Evolutionary conservation across 352 stramenopile species (phyloP).

Genomic region (Phytophthora nicotianae): DNA sequence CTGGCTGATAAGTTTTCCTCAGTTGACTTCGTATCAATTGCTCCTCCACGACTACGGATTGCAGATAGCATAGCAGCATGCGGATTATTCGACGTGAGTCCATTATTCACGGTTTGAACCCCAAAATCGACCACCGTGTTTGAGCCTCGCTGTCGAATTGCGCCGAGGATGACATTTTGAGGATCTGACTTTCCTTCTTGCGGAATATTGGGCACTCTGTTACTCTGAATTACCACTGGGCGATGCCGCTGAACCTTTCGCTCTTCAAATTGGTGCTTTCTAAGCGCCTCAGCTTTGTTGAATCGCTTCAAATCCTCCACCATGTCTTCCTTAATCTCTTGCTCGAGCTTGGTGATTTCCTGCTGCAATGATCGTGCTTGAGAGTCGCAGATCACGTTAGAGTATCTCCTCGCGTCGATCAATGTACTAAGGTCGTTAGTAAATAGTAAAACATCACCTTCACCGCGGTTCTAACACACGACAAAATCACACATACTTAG

Average conservation of each 20-base stretch:
- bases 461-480: conserved; percentile 62
- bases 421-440: conserved; percentile 64
- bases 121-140: background rate
- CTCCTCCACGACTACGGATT: conserved; percentile 17
- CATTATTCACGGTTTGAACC: background rate
- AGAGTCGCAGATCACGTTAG: conserved; percentile 68
- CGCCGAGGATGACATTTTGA: conserved; percentile 35
- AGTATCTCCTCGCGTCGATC: conserved; percentile 65
- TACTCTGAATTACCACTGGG: background rate
- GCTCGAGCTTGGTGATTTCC: conserved; percentile 57
- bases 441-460: conserved; percentile 72
- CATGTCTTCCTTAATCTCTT: conserved; percentile 82
- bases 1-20: background rate
- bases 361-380: conserved; percentile 56
- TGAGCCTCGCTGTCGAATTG: conserved; percentile 33
- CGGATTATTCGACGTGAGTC: background rate
- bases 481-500: background rate
- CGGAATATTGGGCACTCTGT: conserved; percentile 1
- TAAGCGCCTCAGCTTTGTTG: conserved; percentile 47
- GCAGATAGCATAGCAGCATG: conserved; percentile 22
- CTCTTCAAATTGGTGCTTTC: conserved; percentile 40
- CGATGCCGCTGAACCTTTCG: conserved; percentile 15
- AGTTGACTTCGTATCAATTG: background rate
- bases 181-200: conserved; percentile 3
- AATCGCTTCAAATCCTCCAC: conserved; percentile 56